phyloP scores from a whole-genome alignment of 352 stramenopile species.

The Phytophthora aleatoria region DNA sequence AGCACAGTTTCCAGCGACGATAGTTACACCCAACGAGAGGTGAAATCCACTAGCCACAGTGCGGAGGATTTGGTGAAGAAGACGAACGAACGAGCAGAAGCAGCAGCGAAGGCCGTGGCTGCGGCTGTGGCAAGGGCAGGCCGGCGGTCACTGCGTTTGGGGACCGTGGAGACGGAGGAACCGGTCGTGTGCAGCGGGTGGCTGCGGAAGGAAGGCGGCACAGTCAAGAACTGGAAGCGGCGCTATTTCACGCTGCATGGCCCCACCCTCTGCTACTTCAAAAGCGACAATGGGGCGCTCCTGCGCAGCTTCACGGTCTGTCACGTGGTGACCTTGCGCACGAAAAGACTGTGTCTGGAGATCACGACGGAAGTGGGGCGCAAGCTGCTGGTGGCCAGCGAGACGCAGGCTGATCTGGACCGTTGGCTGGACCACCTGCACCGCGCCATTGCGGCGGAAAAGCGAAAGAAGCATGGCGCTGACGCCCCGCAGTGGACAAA shows the following conservation, averaged over 20 bases:
- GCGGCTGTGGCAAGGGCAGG: constrained; percentile 30
- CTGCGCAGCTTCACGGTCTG: constrained; percentile 71
- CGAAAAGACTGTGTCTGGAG: constrained; percentile 76
- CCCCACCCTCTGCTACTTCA: constrained; percentile 82
- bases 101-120: constrained; percentile 32
- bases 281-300: constrained; percentile 76
- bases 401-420: constrained; percentile 66
- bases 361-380: constrained; percentile 76
- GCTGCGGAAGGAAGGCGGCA: constrained; percentile 82
- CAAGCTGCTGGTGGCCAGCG: constrained; percentile 74
- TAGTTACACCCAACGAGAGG: constrained; percentile 10
- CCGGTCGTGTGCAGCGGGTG: constrained; percentile 73
- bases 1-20: constrained; percentile 28
- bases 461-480: constrained; percentile 38
- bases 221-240: constrained; percentile 85
- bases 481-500: constrained; percentile 10
- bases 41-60: constrained; percentile 4
- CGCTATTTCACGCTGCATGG: constrained; percentile 84
- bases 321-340: constrained; percentile 67
- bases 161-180: constrained; percentile 34
- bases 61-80: constrained; percentile 16
- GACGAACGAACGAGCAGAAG: constrained; percentile 34
- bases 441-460: constrained; percentile 54
- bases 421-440: constrained; percentile 73
- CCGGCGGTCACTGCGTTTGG: constrained; percentile 28